Evolutionary conservation across 306 rosid species (phyloP), one percentile per base, ranked within the genome.

Genomic region (Delonix regia): DNA sequence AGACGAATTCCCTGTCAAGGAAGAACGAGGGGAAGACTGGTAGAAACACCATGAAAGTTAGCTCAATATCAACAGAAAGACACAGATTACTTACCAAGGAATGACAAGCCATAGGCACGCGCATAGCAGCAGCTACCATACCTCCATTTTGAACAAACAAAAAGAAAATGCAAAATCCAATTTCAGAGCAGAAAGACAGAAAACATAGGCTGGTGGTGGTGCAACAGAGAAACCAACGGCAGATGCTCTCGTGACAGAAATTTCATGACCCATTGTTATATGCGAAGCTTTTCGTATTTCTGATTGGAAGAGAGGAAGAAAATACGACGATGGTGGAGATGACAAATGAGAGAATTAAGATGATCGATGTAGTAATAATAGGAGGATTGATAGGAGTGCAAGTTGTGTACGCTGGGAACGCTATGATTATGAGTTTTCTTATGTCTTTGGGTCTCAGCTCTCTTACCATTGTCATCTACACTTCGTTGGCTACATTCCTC

Each of bases 311-410:
- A 25, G 24, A 9, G 3, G 52, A 47, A 0, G 34, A 41, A 10
- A 41, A 41, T 1, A 34, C 19, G 62, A 53, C 19, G 33, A 60
- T 63, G 80, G 56, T 36, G 81, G 15, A 24, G 74, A 39, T 27
- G 71, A 42, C 66, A 72, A 74, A 65, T 59, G 70, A 21, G 42
- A 75, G 81, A 14, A 27, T 77, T 22, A 15, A 7, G 18, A 19
- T 4, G 53, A 21, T 88, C 16, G 93, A 92, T 42, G 45, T 76
- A 15, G 83, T 42, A 3, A 59, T 89, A 8, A 81, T 88, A 10
- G 90, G 92, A 51, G 97, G 92, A 51, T 87, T 92, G 83, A 76
- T 90, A 3, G 86, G 73, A 30, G 85, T 86, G 57, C 99, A 94
- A 71, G 39, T 88, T 77, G 76, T 89, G 33, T 92, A 86, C 33